phyloP scores from a whole-genome alignment of 768 basidiomycete genomes.

The Cystobasidium tubakii region DNA sequence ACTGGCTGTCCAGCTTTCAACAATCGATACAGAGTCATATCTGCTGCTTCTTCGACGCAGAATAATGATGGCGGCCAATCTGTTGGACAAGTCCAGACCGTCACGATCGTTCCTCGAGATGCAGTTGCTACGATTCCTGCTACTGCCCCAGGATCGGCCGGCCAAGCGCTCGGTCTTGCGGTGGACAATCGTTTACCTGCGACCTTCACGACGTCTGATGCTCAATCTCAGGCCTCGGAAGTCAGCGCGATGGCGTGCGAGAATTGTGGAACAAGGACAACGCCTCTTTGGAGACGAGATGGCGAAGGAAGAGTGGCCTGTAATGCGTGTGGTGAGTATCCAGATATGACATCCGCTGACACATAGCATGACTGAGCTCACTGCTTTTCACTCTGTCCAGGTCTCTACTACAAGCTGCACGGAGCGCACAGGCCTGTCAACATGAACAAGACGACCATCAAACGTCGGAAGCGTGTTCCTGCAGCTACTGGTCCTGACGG shows the following conservation, averaged over 20 bases:
- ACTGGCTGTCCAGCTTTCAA: slow-evolving; percentile 95
- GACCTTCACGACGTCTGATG: not conserved
- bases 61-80: slow-evolving; percentile 40
- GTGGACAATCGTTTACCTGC: not conserved
- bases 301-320: slow-evolving; percentile 54
- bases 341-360: not conserved
- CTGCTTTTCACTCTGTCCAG: slow-evolving; percentile 52
- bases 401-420: slow-evolving; percentile 96
- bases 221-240: not conserved
- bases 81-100: not conserved
- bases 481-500: slow-evolving; percentile 55
- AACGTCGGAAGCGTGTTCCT: slow-evolving; percentile 92
- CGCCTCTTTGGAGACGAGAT: slow-evolving; percentile 54
- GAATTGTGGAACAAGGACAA: slow-evolving; percentile 49
- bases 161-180: not conserved
- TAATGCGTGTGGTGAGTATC: slow-evolving; percentile 53
- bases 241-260: slow-evolving; percentile 44
- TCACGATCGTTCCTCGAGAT: not conserved
- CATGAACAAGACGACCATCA: slow-evolving; percentile 99
- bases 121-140: slow-evolving; percentile 9
- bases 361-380: not conserved
- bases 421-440: slow-evolving; percentile 93
- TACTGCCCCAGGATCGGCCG: not conserved
- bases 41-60: slow-evolving; percentile 53
- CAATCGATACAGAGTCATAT: slow-evolving; percentile 61